Evolutionary conservation across 495 filamentous ascomycete genomes (phyloP).

Genomic region (Bombardia bombarda): DNA sequence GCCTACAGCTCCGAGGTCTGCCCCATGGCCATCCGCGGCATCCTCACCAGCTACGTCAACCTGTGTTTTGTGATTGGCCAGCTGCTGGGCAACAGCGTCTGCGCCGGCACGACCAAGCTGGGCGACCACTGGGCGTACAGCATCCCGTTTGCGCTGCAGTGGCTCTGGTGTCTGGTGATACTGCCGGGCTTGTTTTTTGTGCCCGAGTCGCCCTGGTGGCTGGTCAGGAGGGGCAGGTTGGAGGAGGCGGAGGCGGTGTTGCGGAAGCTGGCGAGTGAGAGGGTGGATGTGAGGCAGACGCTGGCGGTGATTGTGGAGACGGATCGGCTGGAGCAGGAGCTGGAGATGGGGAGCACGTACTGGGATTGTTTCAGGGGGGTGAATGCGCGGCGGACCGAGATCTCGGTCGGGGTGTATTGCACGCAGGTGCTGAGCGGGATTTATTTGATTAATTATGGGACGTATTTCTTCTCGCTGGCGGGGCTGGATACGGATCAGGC

Average conservation of each 20-base stretch:
- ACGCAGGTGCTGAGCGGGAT: conserved; percentile 45
- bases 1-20: conserved; percentile 59
- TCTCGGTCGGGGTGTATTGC: conserved; percentile 41
- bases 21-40: conserved; percentile 48
- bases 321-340: conserved; percentile 49
- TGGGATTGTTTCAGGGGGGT: conserved; percentile 47
- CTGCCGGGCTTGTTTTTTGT: conserved; percentile 47
- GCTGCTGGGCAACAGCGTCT: conserved; percentile 46
- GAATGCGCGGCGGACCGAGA: conserved; percentile 49
- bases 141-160: conserved; percentile 55
- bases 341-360: conserved; percentile 49
- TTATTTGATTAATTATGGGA: conserved; percentile 50
- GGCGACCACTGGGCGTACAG: conserved; percentile 44
- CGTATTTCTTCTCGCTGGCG: conserved; percentile 58
- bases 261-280: conserved; percentile 30
- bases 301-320: conserved; percentile 57
- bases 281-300: conserved; percentile 30
- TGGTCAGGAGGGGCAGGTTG: conserved; percentile 47
- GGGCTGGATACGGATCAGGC: conserved; percentile 42
- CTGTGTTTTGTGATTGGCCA: conserved; percentile 63
- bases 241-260: conserved; percentile 42
- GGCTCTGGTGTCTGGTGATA: conserved; percentile 58
- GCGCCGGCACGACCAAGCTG: conserved; percentile 37
- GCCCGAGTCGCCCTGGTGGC: conserved; percentile 59
- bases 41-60: conserved; percentile 53